Evolutionary conservation across 140 eudicot species (phyloP).

Genomic region (Senecio squalidus): DNA sequence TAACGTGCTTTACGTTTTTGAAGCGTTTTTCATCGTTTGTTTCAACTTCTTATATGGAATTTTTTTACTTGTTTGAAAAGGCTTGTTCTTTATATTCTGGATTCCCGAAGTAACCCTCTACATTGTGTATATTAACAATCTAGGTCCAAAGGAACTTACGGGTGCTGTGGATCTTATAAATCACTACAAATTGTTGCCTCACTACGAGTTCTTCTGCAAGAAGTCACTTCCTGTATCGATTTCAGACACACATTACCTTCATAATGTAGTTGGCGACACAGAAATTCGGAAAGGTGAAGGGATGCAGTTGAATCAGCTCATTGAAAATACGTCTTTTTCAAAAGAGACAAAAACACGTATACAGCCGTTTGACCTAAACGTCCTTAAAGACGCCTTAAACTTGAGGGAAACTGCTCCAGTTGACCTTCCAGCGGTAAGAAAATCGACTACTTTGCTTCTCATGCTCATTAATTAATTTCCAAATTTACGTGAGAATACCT

Average conservation of each 20-base stretch:
- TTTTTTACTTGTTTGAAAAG: background rate
- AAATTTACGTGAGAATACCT: no score
- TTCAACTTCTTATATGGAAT: background rate
- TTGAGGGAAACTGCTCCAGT: conserved; percentile 47
- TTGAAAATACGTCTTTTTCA: conserved; percentile 31
- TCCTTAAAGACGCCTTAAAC: conserved; percentile 66
- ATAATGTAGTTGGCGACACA: conserved; percentile 75
- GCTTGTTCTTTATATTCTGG: background rate
- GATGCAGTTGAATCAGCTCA: conserved; percentile 68
- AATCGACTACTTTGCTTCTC: background rate
- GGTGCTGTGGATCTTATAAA: conserved; percentile 73
- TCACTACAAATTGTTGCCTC: conserved; percentile 52
- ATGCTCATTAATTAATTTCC: background rate
- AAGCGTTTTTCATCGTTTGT: background rate
- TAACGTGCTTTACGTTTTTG: background rate
- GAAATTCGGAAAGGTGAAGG: conserved; percentile 79
- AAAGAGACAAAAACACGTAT: conserved; percentile 37
- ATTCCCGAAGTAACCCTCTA: conserved; percentile 7
- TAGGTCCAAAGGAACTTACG: conserved; percentile 75
- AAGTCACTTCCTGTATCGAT: conserved; percentile 50
- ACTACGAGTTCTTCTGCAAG: conserved; percentile 74
- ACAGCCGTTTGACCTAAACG: conserved; percentile 53
- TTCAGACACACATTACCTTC: conserved; percentile 72
- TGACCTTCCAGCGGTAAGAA: conserved; percentile 58
- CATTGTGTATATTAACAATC: conserved; percentile 5